Evolutionary conservation across 371 early-diverging fungal genomes (phyloP), one percentile per base, ranked within the genome.

Genomic region (Apophysomyces trapeziformis): DNA sequence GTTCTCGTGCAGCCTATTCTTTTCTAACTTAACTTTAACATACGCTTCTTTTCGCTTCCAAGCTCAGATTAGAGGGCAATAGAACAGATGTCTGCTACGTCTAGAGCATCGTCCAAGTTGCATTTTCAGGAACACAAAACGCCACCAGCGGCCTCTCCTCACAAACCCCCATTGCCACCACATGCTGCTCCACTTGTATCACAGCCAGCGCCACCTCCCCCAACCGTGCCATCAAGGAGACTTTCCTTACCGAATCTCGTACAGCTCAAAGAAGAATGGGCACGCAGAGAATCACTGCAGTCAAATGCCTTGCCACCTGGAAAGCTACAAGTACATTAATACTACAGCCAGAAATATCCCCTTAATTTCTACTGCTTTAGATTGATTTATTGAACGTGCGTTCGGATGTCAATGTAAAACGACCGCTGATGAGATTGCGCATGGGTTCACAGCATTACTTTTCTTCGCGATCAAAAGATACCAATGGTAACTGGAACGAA

Each of bases 401-500:
- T 57, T 58, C 70, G 4, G 71, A 75, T 70, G 63, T 63, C 36
- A 56, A 65, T 18, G 59, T 75, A 44, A 74, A 71, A 45, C 68
- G 64, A 32, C 80, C 80, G 11, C 67, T 66, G 39, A 68, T 79
- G 26, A 68, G 80, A 16, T 47, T 79, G 16, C 70, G 71, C 13
- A 73, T 79, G 75, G 75, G 80, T 8, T 63, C 80, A 11, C 69
- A 69, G 32, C 70, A 72, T 50, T 80, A 80, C 43, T 72, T 65
- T 59, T 74, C 81, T 2, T 70, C 72, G 37, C 44, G 70, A 11
- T 67, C 76, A 9, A 58, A 74, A 35, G 44, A 68, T 5, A n/a
- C 71, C 9, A 83, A 79, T 18, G 90, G 92, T 7, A 79, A 85
- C 64, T 93, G 93, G 93, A 89, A 91, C 70, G 91, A 90, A 60